Evolutionary conservation across 208 protist species (phyloP), one percentile per base, ranked within the genome.

Genomic region (Acanthamoeba royreba): DNA sequence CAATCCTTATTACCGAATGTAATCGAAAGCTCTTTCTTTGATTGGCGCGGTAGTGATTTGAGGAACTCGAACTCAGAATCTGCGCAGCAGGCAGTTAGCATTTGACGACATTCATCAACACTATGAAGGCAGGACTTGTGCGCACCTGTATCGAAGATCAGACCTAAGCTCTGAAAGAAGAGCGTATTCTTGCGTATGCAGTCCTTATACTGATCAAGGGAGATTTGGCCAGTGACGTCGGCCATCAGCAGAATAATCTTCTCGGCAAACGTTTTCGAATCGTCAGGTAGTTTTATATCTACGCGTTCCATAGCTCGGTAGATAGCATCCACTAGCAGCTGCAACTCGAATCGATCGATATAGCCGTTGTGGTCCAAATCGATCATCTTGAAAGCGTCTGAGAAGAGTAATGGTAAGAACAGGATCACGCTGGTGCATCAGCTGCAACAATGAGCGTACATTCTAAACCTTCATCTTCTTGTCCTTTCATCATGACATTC

Each of bases 211-310:
- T 92, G 88, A 35, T 46, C 25, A 2, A 92, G 66, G 13, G 61
- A 45, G 1, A 92, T 92, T 31, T 81, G 22, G 88, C 88, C 88
- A 4, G 40, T 31, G 17, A 79, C 63, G 45, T 92, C 88, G 28
- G 61, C 88, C 88, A 92, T 92, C 31, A 92, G 88, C 5, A 92
- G 66, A n/a, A 92, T 81, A 19, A 92, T 79, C 47, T 92, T 92
- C 13, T 92, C 58, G 13, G 47, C 43, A 28, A 92, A 92, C 1
- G 88, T 92, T n/a, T 72, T 77, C 25, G 61, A 0, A 31, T 92
- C 88, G 28, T 92, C 88, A 0, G 88, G 88, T 22, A 92, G 45
- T 43, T 92, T 92, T 33, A 92, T 92, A 31, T 92, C 88, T 2
- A 92, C 88, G 4, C 35, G 31, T 15, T 46, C 43, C 47, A 92